Percentiles rank a stretch among this genome's conserved stretches.
phyloP scores from a whole-genome alignment of 768 basidiomycete genomes.

The Russula sp. region DNA sequence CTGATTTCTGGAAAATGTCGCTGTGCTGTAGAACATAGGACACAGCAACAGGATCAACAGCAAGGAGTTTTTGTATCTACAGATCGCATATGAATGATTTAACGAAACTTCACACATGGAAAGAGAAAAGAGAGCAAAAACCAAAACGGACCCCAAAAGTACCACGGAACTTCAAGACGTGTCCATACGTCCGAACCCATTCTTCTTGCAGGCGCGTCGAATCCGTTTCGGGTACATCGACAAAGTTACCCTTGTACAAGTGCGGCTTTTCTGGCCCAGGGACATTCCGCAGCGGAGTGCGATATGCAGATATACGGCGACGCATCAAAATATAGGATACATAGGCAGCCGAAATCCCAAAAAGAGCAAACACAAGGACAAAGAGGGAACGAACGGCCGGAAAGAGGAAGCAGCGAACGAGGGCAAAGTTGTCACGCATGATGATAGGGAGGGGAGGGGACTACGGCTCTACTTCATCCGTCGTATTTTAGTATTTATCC shows the following conservation, averaged over 20 bases:
- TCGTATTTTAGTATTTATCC: too few species aligned
- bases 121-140: not conserved
- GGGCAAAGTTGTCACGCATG: not conserved
- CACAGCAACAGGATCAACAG: conserved; percentile 32
- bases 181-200: conserved; percentile 17
- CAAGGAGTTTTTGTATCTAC: conserved; percentile 26
- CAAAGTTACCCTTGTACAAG: conserved; percentile 8
- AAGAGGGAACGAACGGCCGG: not conserved
- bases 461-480: too few species aligned
- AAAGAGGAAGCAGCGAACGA: not conserved
- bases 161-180: not conserved
- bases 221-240: not conserved
- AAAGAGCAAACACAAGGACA: not conserved
- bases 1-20: conserved; percentile 31
- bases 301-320: not conserved
- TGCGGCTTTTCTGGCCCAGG: conserved; percentile 5
- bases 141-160: conserved; percentile 8
- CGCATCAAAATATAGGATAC: not conserved
- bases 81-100: not conserved
- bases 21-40: conserved; percentile 29
- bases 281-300: conserved; percentile 1
- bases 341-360: not conserved
- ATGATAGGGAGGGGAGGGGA: too few species aligned
- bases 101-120: too few species aligned
- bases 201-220: conserved; percentile 11